These are phyloP conservation scores for Kwoniella sp. DNA, from an alignment of 768 basidiomycete species.

Conservation along the genomic window DNA sequence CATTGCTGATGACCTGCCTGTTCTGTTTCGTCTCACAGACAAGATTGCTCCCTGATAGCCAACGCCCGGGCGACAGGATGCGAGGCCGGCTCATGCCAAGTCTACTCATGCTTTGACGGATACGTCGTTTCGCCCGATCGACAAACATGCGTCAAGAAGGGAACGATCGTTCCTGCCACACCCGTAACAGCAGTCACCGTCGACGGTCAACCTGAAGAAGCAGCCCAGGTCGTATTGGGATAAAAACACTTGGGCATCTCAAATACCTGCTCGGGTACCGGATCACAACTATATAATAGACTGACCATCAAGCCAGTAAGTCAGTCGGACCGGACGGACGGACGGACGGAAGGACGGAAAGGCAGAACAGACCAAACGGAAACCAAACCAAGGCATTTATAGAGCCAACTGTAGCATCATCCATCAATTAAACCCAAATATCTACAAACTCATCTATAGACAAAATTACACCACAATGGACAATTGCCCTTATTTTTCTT, in stretches of 20 bases:
- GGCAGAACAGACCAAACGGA: too few relatives aligned
- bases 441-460: too few relatives aligned
- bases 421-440: too few relatives aligned
- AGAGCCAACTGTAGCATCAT: slow-evolving; percentile 1
- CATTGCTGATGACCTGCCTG: background rate
- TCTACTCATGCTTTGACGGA: slow-evolving; percentile 52
- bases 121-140: slow-evolving; percentile 51
- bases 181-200: slow-evolving; percentile 34
- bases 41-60: slow-evolving; percentile 52
- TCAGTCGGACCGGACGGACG: background rate
- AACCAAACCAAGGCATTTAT: too few relatives aligned
- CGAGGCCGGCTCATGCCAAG: slow-evolving; percentile 43
- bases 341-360: background rate
- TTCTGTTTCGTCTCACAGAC: slow-evolving; percentile 25
- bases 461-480: too few relatives aligned
- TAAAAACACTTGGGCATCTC: background rate
- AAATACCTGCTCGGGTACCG: too few relatives aligned
- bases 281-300: too few relatives aligned
- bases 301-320: too few relatives aligned
- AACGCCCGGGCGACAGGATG: slow-evolving; percentile 51
- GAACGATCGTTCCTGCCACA: slow-evolving; percentile 34
- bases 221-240: slow-evolving; percentile 9
- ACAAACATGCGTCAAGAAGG: slow-evolving; percentile 45
- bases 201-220: slow-evolving; percentile 7
- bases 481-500: too few relatives aligned